Base-by-base conservation (phyloP, 805 yeast genomes). In the Sugiyamaella boreocaroliniensis region DNA sequence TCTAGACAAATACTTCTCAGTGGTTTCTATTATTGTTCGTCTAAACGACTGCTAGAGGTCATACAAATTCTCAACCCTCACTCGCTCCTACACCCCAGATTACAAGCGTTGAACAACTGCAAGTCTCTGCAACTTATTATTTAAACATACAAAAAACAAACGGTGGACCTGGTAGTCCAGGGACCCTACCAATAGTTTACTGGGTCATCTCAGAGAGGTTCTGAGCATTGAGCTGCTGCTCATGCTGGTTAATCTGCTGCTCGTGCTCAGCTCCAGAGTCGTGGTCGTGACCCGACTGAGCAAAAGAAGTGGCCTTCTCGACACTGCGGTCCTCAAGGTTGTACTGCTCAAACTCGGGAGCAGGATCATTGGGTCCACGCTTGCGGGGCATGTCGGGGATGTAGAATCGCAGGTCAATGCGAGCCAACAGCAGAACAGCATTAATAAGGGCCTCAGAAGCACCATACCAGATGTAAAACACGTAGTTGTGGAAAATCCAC, bases 361-460 rank as follows among this genome's bases (percentile, higher is more conserved):
- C 26, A 9, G 40, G 41, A 43, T 43, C 47, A 14, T 37, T 34
- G 20, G 46, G 52, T 43, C 47, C 47, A n/a, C 54, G 68, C 2
- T 29, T 42, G 9, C 16, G 16, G 54, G 79, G 69, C 45, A 66
- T 68, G 66, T 85, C 90, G 15, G 93, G 92, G 68, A 86, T 81
- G 75, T 86, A 86, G 70, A 86, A 86, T 66, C 93, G 76, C 61
- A 86, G 73, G 65, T 86, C 93, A 49, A 83, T 80, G 65, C 95
- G 77, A 15, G 82, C 81, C 37, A 82, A 61, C 51, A 86, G 65
- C 64, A 82, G 83, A 34, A 82, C 56, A 9, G 80, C 50, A 57
- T 82, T 77, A 52, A 82, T 79, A 29, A 83, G 60, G 0, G 74
- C 70, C 70, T 86, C 93, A 47, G 83, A 70, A 3, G 76, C 78